Evolutionary conservation across 2,329 filamentous ascomycete species (phyloP).

Genomic region (Colletotrichum lini): DNA sequence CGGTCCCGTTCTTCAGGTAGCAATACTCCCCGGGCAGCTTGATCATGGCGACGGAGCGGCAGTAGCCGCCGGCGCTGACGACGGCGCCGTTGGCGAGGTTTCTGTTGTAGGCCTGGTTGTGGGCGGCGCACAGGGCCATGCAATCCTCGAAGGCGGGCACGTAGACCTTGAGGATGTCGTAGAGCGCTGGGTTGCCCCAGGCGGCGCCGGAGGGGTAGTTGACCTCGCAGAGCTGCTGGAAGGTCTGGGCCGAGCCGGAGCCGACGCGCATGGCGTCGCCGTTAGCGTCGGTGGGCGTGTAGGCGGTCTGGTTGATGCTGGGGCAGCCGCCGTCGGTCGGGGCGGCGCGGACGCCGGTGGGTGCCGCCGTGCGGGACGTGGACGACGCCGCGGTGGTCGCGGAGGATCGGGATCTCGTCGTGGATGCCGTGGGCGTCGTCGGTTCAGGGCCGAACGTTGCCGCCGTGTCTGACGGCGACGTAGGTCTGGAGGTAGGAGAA

Average conservation of each 20-base stretch:
- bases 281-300: constrained; percentile 35
- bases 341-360: constrained; percentile 30
- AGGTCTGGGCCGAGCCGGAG: constrained; percentile 26
- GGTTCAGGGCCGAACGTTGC: background rate
- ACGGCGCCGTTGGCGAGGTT: constrained; percentile 28
- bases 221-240: constrained; percentile 42
- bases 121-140: constrained; percentile 42
- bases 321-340: constrained; percentile 44
- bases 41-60: constrained; percentile 43
- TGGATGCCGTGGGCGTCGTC: background rate
- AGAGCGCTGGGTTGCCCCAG: constrained; percentile 40
- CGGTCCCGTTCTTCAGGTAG: constrained; percentile 45
- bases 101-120: constrained; percentile 31
- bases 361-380: background rate
- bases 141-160: constrained; percentile 44
- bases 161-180: constrained; percentile 44
- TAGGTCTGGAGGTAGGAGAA: background rate
- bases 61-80: constrained; percentile 21
- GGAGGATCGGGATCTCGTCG: background rate
- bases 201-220: constrained; percentile 41
- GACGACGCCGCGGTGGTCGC: background rate
- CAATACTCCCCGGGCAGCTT: constrained; percentile 44
- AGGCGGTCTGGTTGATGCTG: constrained; percentile 40
- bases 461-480: background rate
- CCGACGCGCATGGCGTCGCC: constrained; percentile 10